Evolutionary conservation across 2,329 filamentous ascomycete species (phyloP).

Genomic region (Nemania bipapillata): DNA sequence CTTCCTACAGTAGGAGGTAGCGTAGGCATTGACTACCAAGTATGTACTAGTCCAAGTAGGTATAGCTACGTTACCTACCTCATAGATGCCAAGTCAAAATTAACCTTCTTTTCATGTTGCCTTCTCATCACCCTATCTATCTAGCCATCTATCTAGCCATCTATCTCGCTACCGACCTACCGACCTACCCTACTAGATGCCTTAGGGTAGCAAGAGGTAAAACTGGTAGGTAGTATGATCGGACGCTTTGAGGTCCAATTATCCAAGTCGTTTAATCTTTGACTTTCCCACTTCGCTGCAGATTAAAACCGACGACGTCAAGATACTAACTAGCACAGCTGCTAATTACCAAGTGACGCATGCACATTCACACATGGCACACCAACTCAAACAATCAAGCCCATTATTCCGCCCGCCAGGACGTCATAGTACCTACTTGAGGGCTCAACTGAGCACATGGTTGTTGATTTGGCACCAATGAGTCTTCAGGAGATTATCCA

Average conservation of each 20-base stretch:
- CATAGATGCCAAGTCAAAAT: no score
- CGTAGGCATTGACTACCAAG: no score
- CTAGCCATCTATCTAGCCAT: not conserved
- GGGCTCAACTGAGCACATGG: conserved; percentile 8
- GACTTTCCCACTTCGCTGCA: conserved; percentile 1
- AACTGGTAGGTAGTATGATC: not conserved
- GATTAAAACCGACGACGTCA: not conserved
- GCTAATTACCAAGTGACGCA: conserved; percentile 7
- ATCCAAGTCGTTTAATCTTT: not conserved
- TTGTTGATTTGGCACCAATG: conserved; percentile 31
- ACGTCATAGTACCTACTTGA: conserved; percentile 29
- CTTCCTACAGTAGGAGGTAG: no score
- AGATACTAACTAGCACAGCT: not conserved
- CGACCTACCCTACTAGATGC: not conserved
- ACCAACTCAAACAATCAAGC: conserved; percentile 7
- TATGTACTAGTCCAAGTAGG: no score
- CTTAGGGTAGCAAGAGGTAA: conserved; percentile 1
- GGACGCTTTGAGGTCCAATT: not conserved
- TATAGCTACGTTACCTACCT: no score
- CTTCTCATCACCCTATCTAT: no score
- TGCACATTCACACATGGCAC: conserved; percentile 28
- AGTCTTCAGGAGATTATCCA: conserved; percentile 15
- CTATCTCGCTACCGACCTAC: not conserved
- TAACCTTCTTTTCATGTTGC: no score
- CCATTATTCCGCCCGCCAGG: conserved; percentile 6